Evolutionary conservation across 257 asterid species (phyloP), one percentile per base, ranked within the genome.

Genomic region (Prunella vulgaris): DNA sequence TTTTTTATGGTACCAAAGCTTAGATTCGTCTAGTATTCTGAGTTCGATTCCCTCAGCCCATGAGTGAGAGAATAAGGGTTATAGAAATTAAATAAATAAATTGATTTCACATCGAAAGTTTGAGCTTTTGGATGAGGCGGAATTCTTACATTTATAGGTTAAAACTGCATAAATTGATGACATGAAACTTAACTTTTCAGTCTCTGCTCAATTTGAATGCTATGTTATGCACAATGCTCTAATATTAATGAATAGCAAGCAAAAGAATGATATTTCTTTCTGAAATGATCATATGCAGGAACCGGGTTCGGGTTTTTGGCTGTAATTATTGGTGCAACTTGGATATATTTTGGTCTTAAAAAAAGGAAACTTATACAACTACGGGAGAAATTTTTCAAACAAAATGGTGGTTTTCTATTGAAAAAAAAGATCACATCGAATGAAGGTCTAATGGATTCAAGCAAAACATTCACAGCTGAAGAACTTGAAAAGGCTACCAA

Each of bases 381-480:
- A 4, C 63, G 96, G 25, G 84, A 84, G 54, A 85, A 81, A 15
- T 89, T 87, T 78, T 92, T 92, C 76, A 84, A 84, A 42, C 96
- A 87, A 75, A 92, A 92, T 28, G 97, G 97, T 0, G 96, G 97
- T 20, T 3, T 83, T 12, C 48, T 89, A 0, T 48, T 92, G 27
- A 84, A 77, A 64, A 91, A 88, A 14, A 88, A 81, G 64, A 53
- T 88, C 5, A 75, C 93, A 15, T 78, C 95, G n/a, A 25, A 28
- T 2, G 88, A 83, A 7, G 81, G 79, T 2, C 72, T 84, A 0
- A 59, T 75, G n/a, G 92, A 86, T 2, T 80, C 92, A 8, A 77
- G 82, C 0, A 91, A 84, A 52, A 60, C 87, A 25, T 88, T 83
- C 77, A 87, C 95, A 0, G 87, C 87, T 0, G 82, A 81, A 6